Percentiles rank a stretch among this genome's conserved stretches.
phyloP scores from a whole-genome alignment of 495 filamentous ascomycete species.

The Cetradonia linearis region DNA sequence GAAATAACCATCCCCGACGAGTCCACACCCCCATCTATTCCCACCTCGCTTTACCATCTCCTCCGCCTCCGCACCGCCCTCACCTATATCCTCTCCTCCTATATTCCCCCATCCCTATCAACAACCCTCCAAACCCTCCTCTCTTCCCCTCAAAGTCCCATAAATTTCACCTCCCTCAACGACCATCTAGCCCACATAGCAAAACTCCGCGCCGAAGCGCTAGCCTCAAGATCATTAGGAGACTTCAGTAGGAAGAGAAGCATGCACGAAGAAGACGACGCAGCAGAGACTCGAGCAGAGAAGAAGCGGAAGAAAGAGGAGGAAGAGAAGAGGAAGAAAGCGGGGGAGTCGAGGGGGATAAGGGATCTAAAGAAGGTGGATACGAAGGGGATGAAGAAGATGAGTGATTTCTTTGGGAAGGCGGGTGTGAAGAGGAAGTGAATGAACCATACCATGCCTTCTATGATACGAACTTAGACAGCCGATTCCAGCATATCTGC shows the following conservation, averaged over 20 bases:
- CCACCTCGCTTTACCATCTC: conserved; percentile 45
- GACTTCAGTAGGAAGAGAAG: conserved; percentile 70
- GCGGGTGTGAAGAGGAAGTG: conserved; percentile 25
- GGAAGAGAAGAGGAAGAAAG: conserved; percentile 68
- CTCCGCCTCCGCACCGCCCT: conserved; percentile 67
- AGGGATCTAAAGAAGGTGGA: conserved; percentile 79
- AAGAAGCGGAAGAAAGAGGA: conserved; percentile 61
- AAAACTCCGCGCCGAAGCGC: conserved; percentile 56
- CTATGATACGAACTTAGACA: background rate
- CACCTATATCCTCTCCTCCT: conserved; percentile 64
- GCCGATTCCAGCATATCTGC: background rate
- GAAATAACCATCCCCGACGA: conserved; percentile 28
- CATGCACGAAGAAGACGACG: conserved; percentile 58
- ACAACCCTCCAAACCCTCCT: conserved; percentile 41
- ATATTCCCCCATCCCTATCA: conserved; percentile 48
- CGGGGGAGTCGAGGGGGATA: conserved; percentile 59
- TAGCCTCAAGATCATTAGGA: conserved; percentile 50
- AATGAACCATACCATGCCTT: background rate
- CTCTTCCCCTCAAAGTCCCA: conserved; percentile 32
- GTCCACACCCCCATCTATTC: conserved; percentile 22
- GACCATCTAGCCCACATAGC: conserved; percentile 54
- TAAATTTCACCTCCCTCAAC: conserved; percentile 62
- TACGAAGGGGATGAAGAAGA: conserved; percentile 87
- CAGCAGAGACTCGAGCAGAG: conserved; percentile 38
- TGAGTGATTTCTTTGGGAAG: conserved; percentile 90